Conservation (phyloP, 2,329 filamentous ascomycete genomes). For the Beauveria australis region DNA sequence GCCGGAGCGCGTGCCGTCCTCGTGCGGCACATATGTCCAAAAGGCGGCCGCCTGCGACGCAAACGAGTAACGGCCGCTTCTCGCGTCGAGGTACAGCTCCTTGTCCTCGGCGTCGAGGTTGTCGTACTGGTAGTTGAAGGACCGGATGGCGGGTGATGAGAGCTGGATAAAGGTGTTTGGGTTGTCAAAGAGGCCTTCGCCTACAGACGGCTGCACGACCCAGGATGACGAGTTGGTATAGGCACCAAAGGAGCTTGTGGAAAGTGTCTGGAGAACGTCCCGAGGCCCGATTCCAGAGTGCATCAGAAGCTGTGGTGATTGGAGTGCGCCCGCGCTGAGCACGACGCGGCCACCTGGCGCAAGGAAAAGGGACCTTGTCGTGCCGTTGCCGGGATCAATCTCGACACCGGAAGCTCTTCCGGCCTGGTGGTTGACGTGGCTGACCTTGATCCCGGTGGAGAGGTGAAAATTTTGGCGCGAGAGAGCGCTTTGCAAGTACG, state of each 20-base stretch:
- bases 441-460: conserved; percentile 33
- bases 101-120: conserved; percentile 32
- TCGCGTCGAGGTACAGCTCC: conserved; percentile 36
- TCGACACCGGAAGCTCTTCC: conserved; percentile 34
- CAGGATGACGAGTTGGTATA: conserved; percentile 27
- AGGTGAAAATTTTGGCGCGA: conserved; percentile 34
- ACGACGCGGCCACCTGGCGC: conserved; percentile 23
- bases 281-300: conserved; percentile 35
- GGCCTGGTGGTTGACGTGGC: conserved; percentile 32
- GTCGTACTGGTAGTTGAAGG: conserved; percentile 39
- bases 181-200: conserved; percentile 45
- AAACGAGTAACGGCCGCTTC: conserved; percentile 44
- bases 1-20: conserved; percentile 32
- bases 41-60: conserved; percentile 45
- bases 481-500: conserved; percentile 40
- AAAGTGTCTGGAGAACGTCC: conserved; percentile 24
- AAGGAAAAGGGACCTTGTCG: conserved; percentile 24
- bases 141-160: conserved; percentile 31
- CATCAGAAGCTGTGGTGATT: conserved; percentile 34
- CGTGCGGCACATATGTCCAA: conserved; percentile 38
- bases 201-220: conserved; percentile 42
- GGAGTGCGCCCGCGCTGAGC: conserved; percentile 31
- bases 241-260: conserved; percentile 13
- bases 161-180: conserved; percentile 47
- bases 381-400: conserved; percentile 24